Percentiles rank a stretch among this genome's conserved stretches.
These are phyloP conservation scores for Paramyrothecium roridum DNA, from an alignment of 2,329 filamentous ascomycete species.

Conservation along the genomic window DNA sequence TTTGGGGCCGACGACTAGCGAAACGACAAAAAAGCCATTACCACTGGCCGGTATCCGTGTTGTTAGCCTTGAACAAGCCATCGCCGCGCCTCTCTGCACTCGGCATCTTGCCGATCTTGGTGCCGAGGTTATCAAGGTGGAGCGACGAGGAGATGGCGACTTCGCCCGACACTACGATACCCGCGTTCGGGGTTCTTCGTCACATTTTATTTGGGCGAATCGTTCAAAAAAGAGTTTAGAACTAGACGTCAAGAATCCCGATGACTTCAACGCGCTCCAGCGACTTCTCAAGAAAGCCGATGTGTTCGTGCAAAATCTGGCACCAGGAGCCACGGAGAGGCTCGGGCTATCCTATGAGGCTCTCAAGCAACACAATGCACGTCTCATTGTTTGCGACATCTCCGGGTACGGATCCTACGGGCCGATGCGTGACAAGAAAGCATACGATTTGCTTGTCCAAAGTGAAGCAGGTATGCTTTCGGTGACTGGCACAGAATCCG, in stretches of 20 bases:
- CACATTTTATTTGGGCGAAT: constrained; percentile 55
- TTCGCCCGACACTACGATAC: constrained; percentile 50
- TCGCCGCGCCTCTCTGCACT: constrained; percentile 52
- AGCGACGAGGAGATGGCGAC: constrained; percentile 47
- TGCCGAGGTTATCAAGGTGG: constrained; percentile 52
- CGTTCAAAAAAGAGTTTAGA: constrained; percentile 51
- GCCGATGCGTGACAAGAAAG: constrained; percentile 51
- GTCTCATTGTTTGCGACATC: constrained; percentile 51
- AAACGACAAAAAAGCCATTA: not conserved
- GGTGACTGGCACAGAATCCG: constrained; percentile 41
- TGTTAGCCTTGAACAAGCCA: constrained; percentile 51
- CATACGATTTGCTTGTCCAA: constrained; percentile 53
- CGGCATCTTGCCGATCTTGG: constrained; percentile 51
- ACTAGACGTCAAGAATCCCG: constrained; percentile 42
- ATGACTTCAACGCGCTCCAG: constrained; percentile 39
- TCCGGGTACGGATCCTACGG: constrained; percentile 50
- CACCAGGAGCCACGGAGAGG: constrained; percentile 44
- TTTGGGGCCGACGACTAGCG: no score
- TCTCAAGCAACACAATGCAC: constrained; percentile 35
- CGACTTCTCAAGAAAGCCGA: constrained; percentile 41
- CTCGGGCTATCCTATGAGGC: constrained; percentile 44
- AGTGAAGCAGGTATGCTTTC: constrained; percentile 51
- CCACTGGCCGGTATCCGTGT: constrained; percentile 42
- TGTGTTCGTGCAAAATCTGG: constrained; percentile 51
- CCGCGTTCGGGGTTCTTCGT: constrained; percentile 45